These are phyloP conservation scores for Laetiporus sulphureus DNA, from an alignment of 1,284 basidiomycete species.

Conservation along the genomic window DNA sequence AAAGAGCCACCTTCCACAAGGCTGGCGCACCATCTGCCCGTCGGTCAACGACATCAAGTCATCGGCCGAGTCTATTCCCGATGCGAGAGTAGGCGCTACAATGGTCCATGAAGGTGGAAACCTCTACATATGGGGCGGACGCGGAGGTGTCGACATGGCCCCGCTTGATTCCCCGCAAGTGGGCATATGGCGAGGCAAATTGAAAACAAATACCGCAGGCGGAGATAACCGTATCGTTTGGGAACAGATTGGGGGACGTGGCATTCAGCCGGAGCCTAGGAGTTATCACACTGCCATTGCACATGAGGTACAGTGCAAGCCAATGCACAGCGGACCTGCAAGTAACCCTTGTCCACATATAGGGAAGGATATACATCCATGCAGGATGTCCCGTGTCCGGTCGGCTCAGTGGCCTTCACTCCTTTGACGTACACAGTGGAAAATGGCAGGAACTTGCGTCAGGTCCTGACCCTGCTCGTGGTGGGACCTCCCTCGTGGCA, in stretches of 20 bases:
- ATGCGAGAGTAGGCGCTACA: conserved; percentile 32
- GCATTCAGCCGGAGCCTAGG: conserved; percentile 19
- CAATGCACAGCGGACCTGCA: too few relatives aligned
- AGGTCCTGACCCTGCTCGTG: conserved; percentile 32
- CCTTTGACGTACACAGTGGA: conserved; percentile 25
- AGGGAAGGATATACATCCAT: conserved; percentile 35
- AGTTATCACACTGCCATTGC: conserved; percentile 25
- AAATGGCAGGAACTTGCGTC: conserved; percentile 28
- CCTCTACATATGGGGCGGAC: conserved; percentile 38
- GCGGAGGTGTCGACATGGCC: conserved; percentile 33
- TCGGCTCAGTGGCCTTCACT: conserved; percentile 28
- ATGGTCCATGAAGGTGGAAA: conserved; percentile 19
- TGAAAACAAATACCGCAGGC: background rate
- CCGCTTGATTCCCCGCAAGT: conserved; percentile 25
- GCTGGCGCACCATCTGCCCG: conserved; percentile 15
- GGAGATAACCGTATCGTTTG: conserved; percentile 13
- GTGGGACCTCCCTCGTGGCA: conserved; percentile 28
- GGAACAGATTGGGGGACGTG: conserved; percentile 17
- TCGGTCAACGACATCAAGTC: conserved; percentile 1
- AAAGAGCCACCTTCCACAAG: conserved; percentile 5
- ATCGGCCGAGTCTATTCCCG: conserved; percentile 11
- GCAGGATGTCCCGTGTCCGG: conserved; percentile 35
- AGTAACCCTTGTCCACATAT: background rate
- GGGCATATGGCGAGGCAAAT: conserved; percentile 24
- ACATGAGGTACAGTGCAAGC: conserved; percentile 14